These are phyloP conservation scores for Trypanosoma brucei DNA, from an alignment of 208 protist species.

Conservation along the genomic window DNA sequence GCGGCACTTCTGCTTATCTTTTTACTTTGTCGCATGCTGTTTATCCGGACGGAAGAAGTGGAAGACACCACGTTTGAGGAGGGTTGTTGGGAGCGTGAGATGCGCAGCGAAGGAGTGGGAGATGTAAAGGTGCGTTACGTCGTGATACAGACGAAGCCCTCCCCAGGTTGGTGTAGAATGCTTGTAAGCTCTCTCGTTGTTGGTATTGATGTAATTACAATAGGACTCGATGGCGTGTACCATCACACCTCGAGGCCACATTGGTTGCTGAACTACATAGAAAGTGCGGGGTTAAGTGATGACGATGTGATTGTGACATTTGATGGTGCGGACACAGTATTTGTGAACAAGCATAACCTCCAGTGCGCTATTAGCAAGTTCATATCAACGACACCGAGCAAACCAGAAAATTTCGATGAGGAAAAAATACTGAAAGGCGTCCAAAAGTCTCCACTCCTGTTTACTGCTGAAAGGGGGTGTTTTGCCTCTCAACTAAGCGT, in stretches of 20 bases:
- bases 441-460: constrained; percentile 9
- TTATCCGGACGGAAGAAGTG: no score
- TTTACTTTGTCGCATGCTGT: no score
- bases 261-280: constrained; percentile 21
- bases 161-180: constrained; percentile 20
- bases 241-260: background rate
- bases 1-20: no score
- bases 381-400: constrained; percentile 5
- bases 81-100: no score
- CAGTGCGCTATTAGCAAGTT: constrained; percentile 5
- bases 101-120: no score
- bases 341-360: background rate
- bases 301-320: constrained; percentile 16
- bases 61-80: no score
- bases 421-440: background rate
- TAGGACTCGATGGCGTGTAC: constrained; percentile 14
- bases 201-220: constrained; percentile 13
- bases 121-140: background rate
- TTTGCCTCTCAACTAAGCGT: constrained; percentile 10
- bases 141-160: constrained; percentile 10
- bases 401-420: constrained; percentile 1
- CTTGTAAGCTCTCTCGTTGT: constrained; percentile 12
- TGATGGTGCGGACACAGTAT: constrained; percentile 19
- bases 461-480: constrained; percentile 12
- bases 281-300: constrained; percentile 5